Conservation (phyloP, 768 basidiomycete species). For the Hygrophoropsis aurantiaca region DNA sequence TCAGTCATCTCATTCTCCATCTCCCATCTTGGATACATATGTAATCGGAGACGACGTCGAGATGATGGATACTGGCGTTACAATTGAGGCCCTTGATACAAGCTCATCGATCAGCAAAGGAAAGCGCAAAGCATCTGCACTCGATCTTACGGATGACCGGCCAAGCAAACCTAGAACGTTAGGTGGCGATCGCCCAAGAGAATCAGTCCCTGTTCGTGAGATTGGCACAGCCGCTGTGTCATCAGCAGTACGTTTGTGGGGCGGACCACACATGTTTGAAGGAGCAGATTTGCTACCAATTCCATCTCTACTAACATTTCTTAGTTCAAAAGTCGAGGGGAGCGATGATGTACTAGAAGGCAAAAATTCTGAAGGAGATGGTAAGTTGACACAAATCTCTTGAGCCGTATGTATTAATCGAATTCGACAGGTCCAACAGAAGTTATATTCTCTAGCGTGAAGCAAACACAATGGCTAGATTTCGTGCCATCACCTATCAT, state of each 20-base stretch:
- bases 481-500: conserved; percentile 78
- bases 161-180: conserved; percentile 52
- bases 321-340: conserved; percentile 63
- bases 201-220: conserved; percentile 52
- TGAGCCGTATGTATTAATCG: neutral
- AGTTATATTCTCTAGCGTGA: conserved; percentile 60
- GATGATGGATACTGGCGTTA: conserved; percentile 55
- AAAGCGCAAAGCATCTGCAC: conserved; percentile 51
- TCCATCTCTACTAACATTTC: conserved; percentile 59
- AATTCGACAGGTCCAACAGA: conserved; percentile 57
- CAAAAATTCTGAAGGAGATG: conserved; percentile 68
- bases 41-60: conserved; percentile 44
- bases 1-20: conserved; percentile 31
- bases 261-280: conserved; percentile 18
- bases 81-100: conserved; percentile 53
- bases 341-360: conserved; percentile 72
- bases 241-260: conserved; percentile 12
- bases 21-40: conserved; percentile 51
- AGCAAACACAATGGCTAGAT: conserved; percentile 86
- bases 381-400: conserved; percentile 33
- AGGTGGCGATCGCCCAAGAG: conserved; percentile 64
- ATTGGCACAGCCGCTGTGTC: conserved; percentile 34
- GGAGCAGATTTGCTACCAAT: conserved; percentile 34
- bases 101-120: conserved; percentile 33
- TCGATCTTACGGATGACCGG: conserved; percentile 40